phyloP scores from a whole-genome alignment of 805 yeast genomes.

The Peterozyma toletana region DNA sequence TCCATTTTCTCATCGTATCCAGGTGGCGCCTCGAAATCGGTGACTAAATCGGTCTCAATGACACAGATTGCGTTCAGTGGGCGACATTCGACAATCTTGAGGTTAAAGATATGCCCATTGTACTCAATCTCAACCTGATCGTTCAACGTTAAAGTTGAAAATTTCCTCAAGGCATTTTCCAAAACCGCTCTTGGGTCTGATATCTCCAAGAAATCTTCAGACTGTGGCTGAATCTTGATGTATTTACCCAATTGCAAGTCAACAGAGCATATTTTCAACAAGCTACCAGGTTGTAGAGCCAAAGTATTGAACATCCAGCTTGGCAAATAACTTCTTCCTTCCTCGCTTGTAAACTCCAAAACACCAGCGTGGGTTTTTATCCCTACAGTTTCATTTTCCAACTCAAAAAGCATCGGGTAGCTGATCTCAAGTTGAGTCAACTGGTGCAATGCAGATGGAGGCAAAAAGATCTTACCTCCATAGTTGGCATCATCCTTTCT shows the following conservation, averaged over 20 bases:
- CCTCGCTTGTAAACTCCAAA: slow-evolving; percentile 92
- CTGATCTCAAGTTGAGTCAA: slow-evolving; percentile 86
- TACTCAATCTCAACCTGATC: slow-evolving; percentile 83
- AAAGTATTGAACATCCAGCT: slow-evolving; percentile 93
- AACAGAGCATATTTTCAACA: slow-evolving; percentile 66
- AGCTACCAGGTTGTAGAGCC: slow-evolving; percentile 67
- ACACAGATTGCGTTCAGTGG: slow-evolving; percentile 89
- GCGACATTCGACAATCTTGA: slow-evolving; percentile 79
- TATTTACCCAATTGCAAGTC: slow-evolving; percentile 82
- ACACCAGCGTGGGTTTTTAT: slow-evolving; percentile 85
- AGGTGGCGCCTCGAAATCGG: slow-evolving; percentile 98
- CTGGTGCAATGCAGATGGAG: slow-evolving; percentile 86
- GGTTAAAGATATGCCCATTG: slow-evolving; percentile 70
- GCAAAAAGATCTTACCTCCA: slow-evolving; percentile 94
- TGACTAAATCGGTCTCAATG: slow-evolving; percentile 92
- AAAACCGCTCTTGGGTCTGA: slow-evolving; percentile 95
- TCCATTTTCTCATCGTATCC: slow-evolving; percentile 66
- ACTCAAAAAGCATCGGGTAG: slow-evolving; percentile 91
- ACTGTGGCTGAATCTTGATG: slow-evolving; percentile 93
- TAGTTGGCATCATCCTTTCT: slow-evolving; percentile 74
- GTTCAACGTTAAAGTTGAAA: slow-evolving; percentile 76
- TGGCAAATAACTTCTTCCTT: slow-evolving; percentile 91
- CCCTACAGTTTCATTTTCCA: slow-evolving; percentile 54
- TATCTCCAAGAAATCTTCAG: slow-evolving; percentile 86
- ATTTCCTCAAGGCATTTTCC: slow-evolving; percentile 85